phyloP scores from a whole-genome alignment of 2,329 filamentous ascomycete species.

The Stagonosporopsis cucurbitacearum region DNA sequence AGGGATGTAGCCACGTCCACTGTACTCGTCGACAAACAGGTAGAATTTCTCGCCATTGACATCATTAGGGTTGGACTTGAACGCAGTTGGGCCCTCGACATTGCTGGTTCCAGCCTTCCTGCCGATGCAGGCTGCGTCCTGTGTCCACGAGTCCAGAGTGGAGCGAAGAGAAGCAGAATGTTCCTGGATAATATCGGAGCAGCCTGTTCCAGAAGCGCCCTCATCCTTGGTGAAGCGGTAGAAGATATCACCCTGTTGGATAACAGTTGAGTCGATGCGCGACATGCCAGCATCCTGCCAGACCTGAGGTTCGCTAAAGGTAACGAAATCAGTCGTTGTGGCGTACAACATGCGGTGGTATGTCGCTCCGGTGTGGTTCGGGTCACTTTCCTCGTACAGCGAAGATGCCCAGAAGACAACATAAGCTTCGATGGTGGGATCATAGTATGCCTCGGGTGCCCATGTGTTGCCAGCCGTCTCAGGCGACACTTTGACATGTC shows the following conservation, averaged over 20 bases:
- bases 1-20: conserved; percentile 60
- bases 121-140: conserved; percentile 59
- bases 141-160: conserved; percentile 53
- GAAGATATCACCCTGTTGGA: conserved; percentile 52
- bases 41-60: conserved; percentile 61
- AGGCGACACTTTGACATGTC: conserved; percentile 59
- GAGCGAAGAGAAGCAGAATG: conserved; percentile 53
- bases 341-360: conserved; percentile 63
- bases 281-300: conserved; percentile 62
- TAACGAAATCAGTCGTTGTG: conserved; percentile 59
- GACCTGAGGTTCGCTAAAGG: conserved; percentile 55
- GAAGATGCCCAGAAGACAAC: conserved; percentile 57
- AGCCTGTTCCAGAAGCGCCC: conserved; percentile 57
- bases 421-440: conserved; percentile 52
- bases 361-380: conserved; percentile 50
- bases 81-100: conserved; percentile 61
- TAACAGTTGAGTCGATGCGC: conserved; percentile 61
- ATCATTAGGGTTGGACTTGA: conserved; percentile 59
- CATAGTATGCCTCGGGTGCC: conserved; percentile 62
- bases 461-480: conserved; percentile 61
- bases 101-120: conserved; percentile 56
- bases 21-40: conserved; percentile 63
- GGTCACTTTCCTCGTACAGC: conserved; percentile 53
- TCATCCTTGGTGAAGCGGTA: conserved; percentile 65
- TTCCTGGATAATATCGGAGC: conserved; percentile 63